phyloP scores from a whole-genome alignment of 1,139 yeast genomes.

The Hanseniaspora sp. region DNA sequence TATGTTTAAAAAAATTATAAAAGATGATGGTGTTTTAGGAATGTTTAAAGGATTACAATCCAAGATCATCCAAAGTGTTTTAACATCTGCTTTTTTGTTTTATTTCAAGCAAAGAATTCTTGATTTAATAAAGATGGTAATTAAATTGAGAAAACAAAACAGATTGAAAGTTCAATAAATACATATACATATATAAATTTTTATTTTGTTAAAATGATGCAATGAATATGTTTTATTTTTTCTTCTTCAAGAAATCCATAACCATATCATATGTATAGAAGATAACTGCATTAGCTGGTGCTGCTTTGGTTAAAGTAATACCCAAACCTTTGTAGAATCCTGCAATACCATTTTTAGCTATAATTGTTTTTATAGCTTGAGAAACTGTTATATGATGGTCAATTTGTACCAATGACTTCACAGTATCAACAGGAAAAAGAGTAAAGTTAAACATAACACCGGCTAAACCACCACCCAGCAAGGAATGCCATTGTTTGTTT shows the following conservation, averaged over 20 bases:
- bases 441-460: conserved; percentile 73
- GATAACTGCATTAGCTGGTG: conserved; percentile 83
- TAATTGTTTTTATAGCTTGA: conserved; percentile 33
- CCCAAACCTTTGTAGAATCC: conserved; percentile 80
- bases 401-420: conserved; percentile 81
- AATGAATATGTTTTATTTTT: not conserved
- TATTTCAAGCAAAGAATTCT: conserved; percentile 81
- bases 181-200: not conserved
- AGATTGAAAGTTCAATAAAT: conserved; percentile 26
- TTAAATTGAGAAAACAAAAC: conserved; percentile 30
- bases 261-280: conserved; percentile 68
- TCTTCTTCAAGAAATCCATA: conserved; percentile 16
- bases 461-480: conserved; percentile 75
- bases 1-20: conserved; percentile 39
- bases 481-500: conserved; percentile 42
- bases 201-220: not conserved
- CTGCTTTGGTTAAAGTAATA: conserved; percentile 66
- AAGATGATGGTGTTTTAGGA: conserved; percentile 54
- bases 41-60: conserved; percentile 73
- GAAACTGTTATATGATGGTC: conserved; percentile 23
- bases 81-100: conserved; percentile 83
- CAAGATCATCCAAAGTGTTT: conserved; percentile 70
- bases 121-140: conserved; percentile 38
- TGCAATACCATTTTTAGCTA: conserved; percentile 35
- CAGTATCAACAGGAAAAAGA: conserved; percentile 81